Evolutionary conservation across 192 early-diverging fungal species (phyloP), one percentile per base, ranked within the genome.

Genomic region (Gigaspora rosea): DNA sequence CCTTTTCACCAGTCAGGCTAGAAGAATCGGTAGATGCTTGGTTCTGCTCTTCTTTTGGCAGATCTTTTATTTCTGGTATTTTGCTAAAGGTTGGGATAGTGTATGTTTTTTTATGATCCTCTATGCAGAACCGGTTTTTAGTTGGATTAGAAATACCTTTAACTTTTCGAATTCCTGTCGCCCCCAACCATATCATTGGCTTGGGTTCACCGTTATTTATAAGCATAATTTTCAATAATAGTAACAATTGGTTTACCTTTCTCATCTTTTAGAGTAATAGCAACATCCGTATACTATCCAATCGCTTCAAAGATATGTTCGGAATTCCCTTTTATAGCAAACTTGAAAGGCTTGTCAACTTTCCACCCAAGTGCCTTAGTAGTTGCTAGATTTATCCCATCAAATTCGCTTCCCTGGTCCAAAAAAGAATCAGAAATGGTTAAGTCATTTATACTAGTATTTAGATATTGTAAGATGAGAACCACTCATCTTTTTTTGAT

Each of bases 31-130:
- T 32, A 27, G 58, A 32, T 61, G 10, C 58, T 27, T 59, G 58
- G 3, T 59, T 7, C 6, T 59, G 58, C 58, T 59, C 15, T 20
- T 61, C 58, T 61, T 61, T 61, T 15, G 62, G 13, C 13, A 15
- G 35, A 64, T 50, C 48, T 0, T 51, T 51, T 3, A 20, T 18
- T 51, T 8, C 67, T 18, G 20, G 8, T 12, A 47, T 9, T 8
- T 69, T 69, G 67, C 47, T 69, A 69, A 63, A 63, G 2, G 61
- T 63, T 63, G 61, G 61, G 9, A 63, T 63, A 63, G 20, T 22
- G 20, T 63, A 63, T 2, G 61, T 18, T 10, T 63, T 63, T 6
- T 9, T n/a, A 63, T 27, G 61, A 4, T 9, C 1, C n/a, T 48
- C 8, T 15, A 69, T 69, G 0, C 49, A 22, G 13, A 69, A 69